Conservation (phyloP, 352 stramenopile genomes). For the Thraustotheca clavata region DNA sequence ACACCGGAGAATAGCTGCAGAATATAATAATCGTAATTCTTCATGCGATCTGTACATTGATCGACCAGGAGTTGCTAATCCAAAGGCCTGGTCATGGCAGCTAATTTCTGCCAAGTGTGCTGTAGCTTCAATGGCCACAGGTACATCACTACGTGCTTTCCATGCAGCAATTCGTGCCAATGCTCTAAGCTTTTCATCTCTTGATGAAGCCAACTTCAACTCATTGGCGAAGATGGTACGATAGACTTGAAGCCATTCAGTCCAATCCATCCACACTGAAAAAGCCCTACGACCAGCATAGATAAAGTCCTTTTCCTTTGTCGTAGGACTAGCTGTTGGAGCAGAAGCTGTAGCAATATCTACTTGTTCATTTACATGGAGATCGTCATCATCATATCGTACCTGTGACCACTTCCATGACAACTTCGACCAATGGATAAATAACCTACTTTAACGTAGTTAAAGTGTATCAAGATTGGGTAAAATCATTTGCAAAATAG, state of each 20-base stretch:
- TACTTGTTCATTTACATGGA: background rate
- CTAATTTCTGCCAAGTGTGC: conserved; percentile 67
- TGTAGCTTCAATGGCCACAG: conserved; percentile 70
- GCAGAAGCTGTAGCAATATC: background rate
- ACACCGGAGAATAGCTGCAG: conserved; percentile 56
- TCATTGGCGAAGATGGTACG: conserved; percentile 43
- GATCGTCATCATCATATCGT: background rate
- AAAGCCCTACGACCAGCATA: conserved; percentile 6
- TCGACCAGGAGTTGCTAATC: conserved; percentile 34
- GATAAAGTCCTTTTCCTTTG: conserved; percentile 14
- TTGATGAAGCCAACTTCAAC: conserved; percentile 13
- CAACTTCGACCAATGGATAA: no score
- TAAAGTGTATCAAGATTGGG: no score
- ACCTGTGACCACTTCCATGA: background rate
- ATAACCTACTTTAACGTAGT: no score
- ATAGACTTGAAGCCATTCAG: conserved; percentile 64
- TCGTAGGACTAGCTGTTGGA: background rate
- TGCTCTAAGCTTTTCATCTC: conserved; percentile 22
- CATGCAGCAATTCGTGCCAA: conserved; percentile 56
- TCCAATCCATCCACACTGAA: conserved; percentile 51
- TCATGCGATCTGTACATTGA: conserved; percentile 50
- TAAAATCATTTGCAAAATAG: no score
- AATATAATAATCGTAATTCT: conserved; percentile 65
- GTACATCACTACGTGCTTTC: conserved; percentile 57
- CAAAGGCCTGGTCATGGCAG: conserved; percentile 54